Base-by-base conservation (phyloP, 2,329 filamentous ascomycete genomes). In the Alternaria sp. region DNA sequence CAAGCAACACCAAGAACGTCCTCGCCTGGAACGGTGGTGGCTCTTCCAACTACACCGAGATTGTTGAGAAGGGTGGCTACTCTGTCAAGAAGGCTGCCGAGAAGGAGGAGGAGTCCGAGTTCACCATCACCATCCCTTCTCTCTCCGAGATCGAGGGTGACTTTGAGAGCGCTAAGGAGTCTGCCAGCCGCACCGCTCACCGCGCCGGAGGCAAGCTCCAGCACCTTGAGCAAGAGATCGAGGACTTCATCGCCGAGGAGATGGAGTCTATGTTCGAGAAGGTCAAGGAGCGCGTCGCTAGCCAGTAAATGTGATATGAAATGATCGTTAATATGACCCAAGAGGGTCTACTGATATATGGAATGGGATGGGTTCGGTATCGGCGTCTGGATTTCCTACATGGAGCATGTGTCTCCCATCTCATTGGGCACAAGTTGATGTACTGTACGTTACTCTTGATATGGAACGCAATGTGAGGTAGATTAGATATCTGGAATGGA, bases 21-120 rank as follows among this genome's bases (percentile, higher is more conserved):
- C 93, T 99, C 67, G 95, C 95, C 82, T 99, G 94, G 95, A 99
- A 99, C 88, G 96, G 96, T 80, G 96, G 93, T 84, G 96, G 96
- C 78, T 91, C 89, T 79, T 90, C 87, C 85, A 97, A 99, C 91
- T 97, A 92, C 89, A 87, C 88, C 65, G 86, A 91, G 74, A 97
- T 97, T 76, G 82, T 97, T 68, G 83, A 89, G 73, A 85, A 89
- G 73, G 92, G 93, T 76, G 85, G 88, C 76, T 95, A 94, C 86
- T 86, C 87, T 73, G 85, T 81, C 68, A 74, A 73, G 67, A 76
- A 75, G 71, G 60, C 67, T 32, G 69, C 59, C 36, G 65, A 74
- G 62, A 64, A 73, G 63, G 32, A 68, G 65, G 61, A 71, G 36
- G 83, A 86, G 76, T 74, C 79, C 46, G 68, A 74, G 64, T 67